A percentile compares a stretch with the other conserved stretches of the same genome.
These are phyloP conservation scores for Phytophthora hibernalis DNA, from an alignment of 352 stramenopile genomes.

Conservation along the genomic window DNA sequence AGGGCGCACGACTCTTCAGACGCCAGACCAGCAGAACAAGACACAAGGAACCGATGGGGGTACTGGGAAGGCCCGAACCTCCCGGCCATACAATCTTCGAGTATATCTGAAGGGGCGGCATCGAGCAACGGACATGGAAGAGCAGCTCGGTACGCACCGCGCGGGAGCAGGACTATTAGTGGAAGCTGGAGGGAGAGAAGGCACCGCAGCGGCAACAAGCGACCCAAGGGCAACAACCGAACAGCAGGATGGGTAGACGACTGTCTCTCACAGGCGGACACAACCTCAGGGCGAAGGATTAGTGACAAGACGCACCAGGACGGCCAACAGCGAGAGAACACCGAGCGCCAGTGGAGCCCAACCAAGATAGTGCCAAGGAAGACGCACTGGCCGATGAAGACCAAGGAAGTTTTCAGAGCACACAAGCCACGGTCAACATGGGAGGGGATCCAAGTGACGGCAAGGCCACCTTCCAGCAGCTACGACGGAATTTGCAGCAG, in stretches of 20 bases:
- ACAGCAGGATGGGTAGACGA: too few relatives aligned
- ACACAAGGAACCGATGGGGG: background rate
- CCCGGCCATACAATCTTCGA: background rate
- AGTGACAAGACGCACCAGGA: too few relatives aligned
- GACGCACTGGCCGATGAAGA: background rate
- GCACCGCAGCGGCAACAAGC: too few relatives aligned
- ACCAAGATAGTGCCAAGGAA: too few relatives aligned
- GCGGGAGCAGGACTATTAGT: background rate
- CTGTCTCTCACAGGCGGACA: too few relatives aligned
- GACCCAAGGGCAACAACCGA: too few relatives aligned
- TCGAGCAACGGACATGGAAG: background rate
- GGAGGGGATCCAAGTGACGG: background rate
- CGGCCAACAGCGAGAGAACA: too few relatives aligned
- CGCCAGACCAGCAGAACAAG: background rate
- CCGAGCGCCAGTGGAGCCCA: too few relatives aligned
- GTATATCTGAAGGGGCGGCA: background rate
- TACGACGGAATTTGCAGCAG: background rate
- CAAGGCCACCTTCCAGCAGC: background rate
- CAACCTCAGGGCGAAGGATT: too few relatives aligned
- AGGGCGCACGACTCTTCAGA: background rate
- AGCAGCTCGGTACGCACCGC: too few relatives aligned
- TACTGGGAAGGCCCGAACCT: background rate
- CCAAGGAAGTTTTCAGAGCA: background rate
- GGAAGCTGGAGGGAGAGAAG: too few relatives aligned
- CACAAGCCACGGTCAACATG: too few relatives aligned